phyloP scores from a whole-genome alignment of 306 rosid genomes.

The Vicia villosa region DNA sequence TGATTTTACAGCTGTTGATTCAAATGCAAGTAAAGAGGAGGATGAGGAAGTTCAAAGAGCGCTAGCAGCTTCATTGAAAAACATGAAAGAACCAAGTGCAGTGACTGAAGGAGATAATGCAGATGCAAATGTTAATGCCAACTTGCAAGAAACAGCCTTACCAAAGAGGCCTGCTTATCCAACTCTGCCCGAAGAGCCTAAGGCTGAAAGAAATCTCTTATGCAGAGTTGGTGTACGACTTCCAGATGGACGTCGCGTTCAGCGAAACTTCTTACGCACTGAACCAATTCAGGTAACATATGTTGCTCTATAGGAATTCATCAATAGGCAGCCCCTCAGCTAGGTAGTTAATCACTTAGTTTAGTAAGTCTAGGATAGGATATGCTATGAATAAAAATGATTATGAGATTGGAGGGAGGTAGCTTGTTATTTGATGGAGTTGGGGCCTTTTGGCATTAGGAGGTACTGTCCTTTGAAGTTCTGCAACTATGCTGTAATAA shows the following conservation, averaged over 20 bases:
- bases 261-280: conserved; percentile 70
- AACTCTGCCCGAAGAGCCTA: conserved; percentile 84
- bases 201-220: conserved; percentile 69
- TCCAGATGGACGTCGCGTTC: conserved; percentile 86
- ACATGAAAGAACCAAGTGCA: conserved; percentile 53
- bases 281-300: conserved; percentile 79
- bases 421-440: too few species aligned
- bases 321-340: background rate
- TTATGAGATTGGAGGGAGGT: too few species aligned
- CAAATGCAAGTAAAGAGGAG: conserved; percentile 60
- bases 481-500: too few species aligned
- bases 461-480: too few species aligned
- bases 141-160: conserved; percentile 48
- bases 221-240: conserved; percentile 92
- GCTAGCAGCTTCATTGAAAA: conserved; percentile 73
- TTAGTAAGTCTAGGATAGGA: too few species aligned
- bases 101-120: conserved; percentile 37
- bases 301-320: conserved; percentile 3
- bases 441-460: too few species aligned
- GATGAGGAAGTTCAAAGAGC: conserved; percentile 74
- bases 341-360: background rate
- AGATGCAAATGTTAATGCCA: conserved; percentile 40
- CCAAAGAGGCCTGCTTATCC: conserved; percentile 62
- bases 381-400: too few species aligned
- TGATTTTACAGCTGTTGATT: conserved; percentile 42